Percentiles rank a stretch among this genome's conserved stretches.
Evolutionary conservation across 371 early-diverging fungal species (phyloP).

Genomic region (Coemansia sp.): DNA sequence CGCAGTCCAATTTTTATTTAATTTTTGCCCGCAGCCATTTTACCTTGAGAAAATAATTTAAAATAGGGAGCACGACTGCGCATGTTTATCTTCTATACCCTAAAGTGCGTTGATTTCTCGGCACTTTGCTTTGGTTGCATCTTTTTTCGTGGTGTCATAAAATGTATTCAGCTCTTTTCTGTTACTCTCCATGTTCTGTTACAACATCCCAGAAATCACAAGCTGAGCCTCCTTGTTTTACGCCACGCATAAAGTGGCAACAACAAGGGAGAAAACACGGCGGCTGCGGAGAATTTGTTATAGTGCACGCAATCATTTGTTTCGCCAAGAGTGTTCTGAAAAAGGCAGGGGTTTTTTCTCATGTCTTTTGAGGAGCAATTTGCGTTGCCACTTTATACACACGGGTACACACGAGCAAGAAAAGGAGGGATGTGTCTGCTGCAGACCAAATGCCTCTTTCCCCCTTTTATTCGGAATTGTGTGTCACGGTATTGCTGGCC

Average conservation of each 20-base stretch:
- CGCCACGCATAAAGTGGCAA: neutral
- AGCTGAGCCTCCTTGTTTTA: neutral
- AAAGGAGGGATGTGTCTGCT: neutral
- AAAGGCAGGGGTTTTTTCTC: too few species aligned
- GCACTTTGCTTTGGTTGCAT: neutral
- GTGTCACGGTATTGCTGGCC: neutral
- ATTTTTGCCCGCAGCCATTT: neutral
- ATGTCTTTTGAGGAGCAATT: too few species aligned
- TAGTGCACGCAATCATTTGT: neutral
- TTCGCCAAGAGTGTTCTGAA: too few species aligned
- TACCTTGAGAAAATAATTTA: neutral
- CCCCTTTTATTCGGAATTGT: neutral
- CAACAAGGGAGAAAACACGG: neutral
- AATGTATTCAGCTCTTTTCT: neutral
- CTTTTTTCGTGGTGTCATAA: neutral
- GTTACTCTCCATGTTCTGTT: neutral
- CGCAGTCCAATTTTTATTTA: neutral
- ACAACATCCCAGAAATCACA: conserved; percentile 9
- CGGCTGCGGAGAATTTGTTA: neutral
- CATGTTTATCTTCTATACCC: neutral
- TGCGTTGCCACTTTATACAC: too few species aligned
- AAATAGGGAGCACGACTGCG: neutral
- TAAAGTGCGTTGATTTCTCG: conserved; percentile 12
- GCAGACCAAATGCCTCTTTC: neutral
- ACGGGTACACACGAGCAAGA: neutral